phyloP scores from a whole-genome alignment of 306 rosid species.

The Quercus ilex region DNA sequence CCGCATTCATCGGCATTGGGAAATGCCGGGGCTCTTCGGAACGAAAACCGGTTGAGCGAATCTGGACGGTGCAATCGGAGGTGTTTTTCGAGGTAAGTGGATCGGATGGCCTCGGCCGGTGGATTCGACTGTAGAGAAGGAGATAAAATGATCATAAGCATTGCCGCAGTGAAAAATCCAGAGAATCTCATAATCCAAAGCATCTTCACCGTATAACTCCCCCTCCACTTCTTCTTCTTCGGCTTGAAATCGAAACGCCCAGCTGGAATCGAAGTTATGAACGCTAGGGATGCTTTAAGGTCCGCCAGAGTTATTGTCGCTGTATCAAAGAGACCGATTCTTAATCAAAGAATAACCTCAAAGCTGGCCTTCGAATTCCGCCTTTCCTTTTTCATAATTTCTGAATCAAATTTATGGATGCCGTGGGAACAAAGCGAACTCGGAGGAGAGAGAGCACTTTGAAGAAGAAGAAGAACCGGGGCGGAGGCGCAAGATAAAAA shows the following conservation, averaged over 20 bases:
- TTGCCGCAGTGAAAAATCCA: constrained; percentile 58
- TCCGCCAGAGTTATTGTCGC: constrained; percentile 29
- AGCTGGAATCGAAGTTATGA: constrained; percentile 19
- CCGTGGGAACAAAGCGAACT: constrained; percentile 47
- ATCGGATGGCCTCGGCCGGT: constrained; percentile 75
- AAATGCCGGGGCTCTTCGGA: constrained; percentile 46
- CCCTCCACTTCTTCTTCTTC: constrained; percentile 26
- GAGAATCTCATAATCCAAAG: constrained; percentile 54
- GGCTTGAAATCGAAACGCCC: constrained; percentile 30
- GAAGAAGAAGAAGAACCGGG: constrained; percentile 17
- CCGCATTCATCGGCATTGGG: constrained; percentile 59
- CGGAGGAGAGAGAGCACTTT: constrained; percentile 1
- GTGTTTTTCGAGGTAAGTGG: constrained; percentile 36
- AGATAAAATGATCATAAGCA: constrained; percentile 53
- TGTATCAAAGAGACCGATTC: too few relatives aligned
- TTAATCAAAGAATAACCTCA: not conserved
- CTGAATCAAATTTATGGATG: constrained; percentile 24
- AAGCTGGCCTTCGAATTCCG: constrained; percentile 8
- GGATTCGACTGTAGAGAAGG: constrained; percentile 72
- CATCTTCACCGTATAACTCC: constrained; percentile 33
- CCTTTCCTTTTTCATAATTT: constrained; percentile 1
- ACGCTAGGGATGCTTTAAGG: constrained; percentile 41
- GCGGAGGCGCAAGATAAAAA: constrained; percentile 15
- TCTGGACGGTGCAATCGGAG: constrained; percentile 19
- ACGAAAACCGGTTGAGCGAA: constrained; percentile 30